These are phyloP conservation scores for Phellopilus nigrolimitatus DNA, from an alignment of 1,284 basidiomycete species.

Conservation along the genomic window DNA sequence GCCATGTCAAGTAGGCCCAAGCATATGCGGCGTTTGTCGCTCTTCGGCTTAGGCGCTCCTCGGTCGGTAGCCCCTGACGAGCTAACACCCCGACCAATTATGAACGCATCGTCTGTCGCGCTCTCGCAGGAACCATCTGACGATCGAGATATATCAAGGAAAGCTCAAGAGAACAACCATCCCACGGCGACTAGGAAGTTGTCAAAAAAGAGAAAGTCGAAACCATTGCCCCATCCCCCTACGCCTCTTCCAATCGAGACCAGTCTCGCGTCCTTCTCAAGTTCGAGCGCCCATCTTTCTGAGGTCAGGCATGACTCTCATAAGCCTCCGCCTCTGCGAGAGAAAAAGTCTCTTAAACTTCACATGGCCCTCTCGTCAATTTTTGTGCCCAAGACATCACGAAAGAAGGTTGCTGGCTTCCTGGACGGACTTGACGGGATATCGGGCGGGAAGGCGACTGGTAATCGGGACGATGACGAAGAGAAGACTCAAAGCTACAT, in stretches of 20 bases:
- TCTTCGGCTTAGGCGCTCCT: conserved; percentile 15
- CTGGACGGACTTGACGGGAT: conserved; percentile 13
- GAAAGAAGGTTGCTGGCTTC: conserved; percentile 12
- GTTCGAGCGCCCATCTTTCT: neutral
- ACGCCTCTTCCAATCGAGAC: neutral
- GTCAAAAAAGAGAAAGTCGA: conserved; percentile 14
- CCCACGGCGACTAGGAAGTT: neutral
- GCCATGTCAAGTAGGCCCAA: conserved; percentile 15
- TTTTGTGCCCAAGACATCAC: conserved; percentile 17
- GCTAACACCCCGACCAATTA: conserved; percentile 9
- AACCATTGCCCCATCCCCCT: conserved; percentile 2
- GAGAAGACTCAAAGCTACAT: conserved; percentile 11
- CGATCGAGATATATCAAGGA: neutral
- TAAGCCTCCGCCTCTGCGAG: neutral
- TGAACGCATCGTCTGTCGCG: conserved; percentile 3
- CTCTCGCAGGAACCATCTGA: conserved; percentile 1
- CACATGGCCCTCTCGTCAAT: conserved; percentile 16
- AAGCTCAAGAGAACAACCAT: neutral
- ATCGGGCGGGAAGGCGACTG: neutral
- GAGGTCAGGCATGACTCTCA: conserved; percentile 1
- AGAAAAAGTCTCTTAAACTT: conserved; percentile 14
- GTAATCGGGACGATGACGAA: neutral
- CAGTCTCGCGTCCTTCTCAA: conserved; percentile 1
- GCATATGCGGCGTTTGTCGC: conserved; percentile 15
- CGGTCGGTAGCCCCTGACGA: conserved; percentile 6